A percentile compares a stretch with the other conserved stretches of the same genome.
phyloP scores from a whole-genome alignment of 2,329 filamentous ascomycete genomes.

The Blumeriella jaapii region DNA sequence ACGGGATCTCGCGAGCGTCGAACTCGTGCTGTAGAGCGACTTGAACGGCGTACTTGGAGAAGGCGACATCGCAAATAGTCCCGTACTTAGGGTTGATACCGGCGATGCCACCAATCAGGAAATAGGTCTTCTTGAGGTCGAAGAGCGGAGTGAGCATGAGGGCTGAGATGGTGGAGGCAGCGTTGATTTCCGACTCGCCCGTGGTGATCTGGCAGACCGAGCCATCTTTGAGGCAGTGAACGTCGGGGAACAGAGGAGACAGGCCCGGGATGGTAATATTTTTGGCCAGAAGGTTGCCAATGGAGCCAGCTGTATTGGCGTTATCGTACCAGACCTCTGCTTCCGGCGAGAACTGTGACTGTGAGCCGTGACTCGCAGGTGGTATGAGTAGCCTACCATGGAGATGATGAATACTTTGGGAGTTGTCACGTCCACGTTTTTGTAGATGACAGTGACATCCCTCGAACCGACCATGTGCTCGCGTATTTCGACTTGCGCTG shows the following conservation, averaged over 20 bases:
- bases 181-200: slow-evolving; percentile 65
- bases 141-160: slow-evolving; percentile 51
- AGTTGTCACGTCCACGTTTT: slow-evolving; percentile 9
- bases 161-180: slow-evolving; percentile 53
- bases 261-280: slow-evolving; percentile 50
- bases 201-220: slow-evolving; percentile 58
- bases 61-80: slow-evolving; percentile 54
- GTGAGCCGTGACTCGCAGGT: background rate
- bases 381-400: slow-evolving; percentile 36
- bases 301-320: slow-evolving; percentile 31
- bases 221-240: slow-evolving; percentile 50
- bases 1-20: slow-evolving; percentile 55
- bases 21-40: slow-evolving; percentile 69
- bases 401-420: slow-evolving; percentile 53
- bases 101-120: slow-evolving; percentile 60
- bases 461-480: slow-evolving; percentile 5
- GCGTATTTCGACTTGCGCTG: slow-evolving; percentile 4
- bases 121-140: slow-evolving; percentile 56
- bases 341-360: slow-evolving; percentile 46
- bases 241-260: slow-evolving; percentile 51
- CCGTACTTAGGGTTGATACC: slow-evolving; percentile 60
- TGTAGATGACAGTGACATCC: slow-evolving; percentile 9
- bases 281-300: slow-evolving; percentile 43
- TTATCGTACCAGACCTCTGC: slow-evolving; percentile 49
- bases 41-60: slow-evolving; percentile 60